Percentiles rank a stretch among this genome's conserved stretches.
phyloP scores from a whole-genome alignment of 805 yeast genomes.

The Wickerhamomyces bovis region DNA sequence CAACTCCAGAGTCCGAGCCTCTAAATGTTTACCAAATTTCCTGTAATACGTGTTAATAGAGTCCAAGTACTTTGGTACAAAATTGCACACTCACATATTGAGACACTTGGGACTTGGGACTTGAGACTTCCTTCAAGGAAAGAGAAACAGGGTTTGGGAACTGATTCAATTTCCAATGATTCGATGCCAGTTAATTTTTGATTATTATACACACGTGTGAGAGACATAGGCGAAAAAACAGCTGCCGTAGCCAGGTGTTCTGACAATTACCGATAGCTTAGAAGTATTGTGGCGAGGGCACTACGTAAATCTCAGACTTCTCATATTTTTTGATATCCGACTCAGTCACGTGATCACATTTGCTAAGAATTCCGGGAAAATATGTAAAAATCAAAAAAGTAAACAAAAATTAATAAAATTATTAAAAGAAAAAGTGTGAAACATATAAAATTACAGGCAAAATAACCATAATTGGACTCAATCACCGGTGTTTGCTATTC shows the following conservation, averaged over 20 bases:
- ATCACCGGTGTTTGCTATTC: not conserved
- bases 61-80: not conserved
- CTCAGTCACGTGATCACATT: too few species aligned
- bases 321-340: too few species aligned
- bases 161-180: not conserved
- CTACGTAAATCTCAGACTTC: not conserved
- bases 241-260: too few species aligned
- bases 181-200: too few species aligned
- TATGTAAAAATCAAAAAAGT: too few species aligned
- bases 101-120: not conserved
- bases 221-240: too few species aligned
- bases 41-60: not conserved
- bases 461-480: not conserved
- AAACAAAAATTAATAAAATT: not conserved
- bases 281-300: too few species aligned
- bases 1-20: constrained; percentile 86
- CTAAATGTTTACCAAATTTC: constrained; percentile 96
- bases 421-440: too few species aligned
- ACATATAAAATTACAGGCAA: not conserved
- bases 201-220: not conserved
- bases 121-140: not conserved
- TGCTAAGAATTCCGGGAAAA: too few species aligned
- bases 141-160: not conserved
- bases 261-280: not conserved
- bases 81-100: not conserved